Conservation (phyloP, 768 basidiomycete species). For the Tulasnella sp. region DNA sequence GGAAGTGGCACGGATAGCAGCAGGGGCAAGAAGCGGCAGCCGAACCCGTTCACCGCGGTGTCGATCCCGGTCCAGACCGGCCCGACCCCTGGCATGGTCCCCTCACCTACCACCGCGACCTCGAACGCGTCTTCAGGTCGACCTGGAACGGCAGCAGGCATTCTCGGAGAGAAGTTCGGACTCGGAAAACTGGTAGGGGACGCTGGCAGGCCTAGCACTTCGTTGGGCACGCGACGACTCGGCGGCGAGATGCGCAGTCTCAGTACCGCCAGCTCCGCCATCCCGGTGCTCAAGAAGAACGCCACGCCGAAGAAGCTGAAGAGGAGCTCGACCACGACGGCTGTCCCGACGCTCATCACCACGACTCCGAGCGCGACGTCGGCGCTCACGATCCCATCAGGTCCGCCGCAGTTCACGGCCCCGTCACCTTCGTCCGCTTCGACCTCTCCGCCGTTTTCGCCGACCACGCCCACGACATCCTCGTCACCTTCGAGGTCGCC, state of each 20-base stretch:
- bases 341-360: neutral
- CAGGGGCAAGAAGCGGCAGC: neutral
- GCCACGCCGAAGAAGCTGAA: neutral
- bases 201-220: neutral
- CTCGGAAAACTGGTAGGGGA: neutral
- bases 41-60: conserved; percentile 1
- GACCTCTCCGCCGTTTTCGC: neutral
- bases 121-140: neutral
- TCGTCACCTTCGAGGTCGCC: neutral
- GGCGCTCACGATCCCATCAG: neutral
- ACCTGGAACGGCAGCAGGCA: neutral
- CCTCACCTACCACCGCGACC: neutral
- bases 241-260: neutral
- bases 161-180: neutral
- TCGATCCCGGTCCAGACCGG: neutral
- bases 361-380: neutral
- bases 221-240: neutral
- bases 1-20: neutral
- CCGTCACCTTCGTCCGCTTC: neutral
- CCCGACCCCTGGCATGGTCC: neutral
- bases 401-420: neutral
- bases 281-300: neutral
- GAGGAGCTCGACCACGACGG: conserved; percentile 9
- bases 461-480: neutral
- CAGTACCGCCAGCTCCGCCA: neutral